phyloP scores from a whole-genome alignment of 306 rosid genomes.

The barrel medic (Medicago truncatula) region DNA sequence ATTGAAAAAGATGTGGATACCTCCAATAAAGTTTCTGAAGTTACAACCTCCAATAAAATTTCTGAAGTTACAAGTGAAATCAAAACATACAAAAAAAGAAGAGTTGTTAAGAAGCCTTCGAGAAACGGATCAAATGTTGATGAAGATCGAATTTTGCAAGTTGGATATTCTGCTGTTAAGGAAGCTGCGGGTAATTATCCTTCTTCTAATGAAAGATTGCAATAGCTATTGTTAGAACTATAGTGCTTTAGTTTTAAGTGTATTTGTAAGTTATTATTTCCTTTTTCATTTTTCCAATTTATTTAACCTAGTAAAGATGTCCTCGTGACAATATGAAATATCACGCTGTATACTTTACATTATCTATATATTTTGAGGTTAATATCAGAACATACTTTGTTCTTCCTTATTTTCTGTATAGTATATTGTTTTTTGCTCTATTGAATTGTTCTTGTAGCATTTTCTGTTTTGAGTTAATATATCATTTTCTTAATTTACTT shows the following conservation, averaged over 20 bases:
- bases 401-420: not conserved
- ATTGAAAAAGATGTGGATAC: slow-evolving; percentile 61
- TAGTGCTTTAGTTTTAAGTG: not conserved
- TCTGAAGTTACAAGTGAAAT: slow-evolving; percentile 43
- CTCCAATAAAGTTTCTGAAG: slow-evolving; percentile 45
- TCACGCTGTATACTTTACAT: not conserved
- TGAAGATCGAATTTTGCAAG: slow-evolving; percentile 54
- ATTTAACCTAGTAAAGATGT: not conserved
- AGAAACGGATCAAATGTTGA: slow-evolving; percentile 40
- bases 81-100: slow-evolving; percentile 48
- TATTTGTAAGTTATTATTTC: slow-evolving; percentile 1
- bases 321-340: not conserved
- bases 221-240: slow-evolving; percentile 13
- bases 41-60: slow-evolving; percentile 34
- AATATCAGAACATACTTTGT: slow-evolving; percentile 1
- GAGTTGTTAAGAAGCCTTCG: slow-evolving; percentile 51
- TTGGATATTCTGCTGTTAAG: slow-evolving; percentile 70
- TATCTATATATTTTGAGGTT: slow-evolving; percentile 22
- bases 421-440: slow-evolving; percentile 20
- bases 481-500: slow-evolving; percentile 21
- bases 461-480: slow-evolving; percentile 36
- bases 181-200: slow-evolving; percentile 66
- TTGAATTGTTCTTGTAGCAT: slow-evolving; percentile 24
- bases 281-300: slow-evolving; percentile 11
- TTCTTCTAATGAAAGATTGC: slow-evolving; percentile 26